Conservation (phyloP, 352 stramenopile genomes). For the Globisporangium recalcitrans region DNA sequence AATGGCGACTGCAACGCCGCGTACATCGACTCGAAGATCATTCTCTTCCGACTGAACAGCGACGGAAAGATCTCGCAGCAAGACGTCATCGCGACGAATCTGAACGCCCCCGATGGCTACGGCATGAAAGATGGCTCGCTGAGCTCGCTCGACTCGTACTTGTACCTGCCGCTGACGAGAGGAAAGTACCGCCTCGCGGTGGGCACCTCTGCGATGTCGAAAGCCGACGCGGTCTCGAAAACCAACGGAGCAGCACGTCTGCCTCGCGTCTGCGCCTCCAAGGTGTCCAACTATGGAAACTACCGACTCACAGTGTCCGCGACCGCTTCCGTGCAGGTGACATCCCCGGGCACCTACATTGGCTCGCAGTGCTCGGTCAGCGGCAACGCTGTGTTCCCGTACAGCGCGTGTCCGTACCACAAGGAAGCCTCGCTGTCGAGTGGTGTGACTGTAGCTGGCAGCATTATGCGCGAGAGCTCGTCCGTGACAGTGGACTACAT, state of each 20-base stretch:
- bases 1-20: constrained; percentile 68
- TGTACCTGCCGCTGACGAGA: constrained; percentile 29
- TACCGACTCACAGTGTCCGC: constrained; percentile 56
- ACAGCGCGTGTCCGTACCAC: constrained; percentile 51
- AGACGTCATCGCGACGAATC: constrained; percentile 32
- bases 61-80: constrained; percentile 16
- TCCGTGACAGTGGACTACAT: constrained; percentile 57
- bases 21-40: constrained; percentile 57
- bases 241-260: constrained; percentile 29
- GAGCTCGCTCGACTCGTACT: constrained; percentile 50
- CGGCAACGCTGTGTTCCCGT: constrained; percentile 24
- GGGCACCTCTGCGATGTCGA: constrained; percentile 45
- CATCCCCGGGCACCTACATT: constrained; percentile 47
- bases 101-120: constrained; percentile 39
- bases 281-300: constrained; percentile 63
- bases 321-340: constrained; percentile 25
- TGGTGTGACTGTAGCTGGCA: constrained; percentile 37
- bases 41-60: constrained; percentile 42
- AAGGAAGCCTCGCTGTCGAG: constrained; percentile 32
- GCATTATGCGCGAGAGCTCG: constrained; percentile 37
- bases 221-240: constrained; percentile 34
- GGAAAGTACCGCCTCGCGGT: constrained; percentile 59
- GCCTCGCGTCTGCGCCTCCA: constrained; percentile 38
- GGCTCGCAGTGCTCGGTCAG: constrained; percentile 44
- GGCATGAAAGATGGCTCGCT: constrained; percentile 46